These are phyloP conservation scores for Mallotus nudiflorus DNA, from an alignment of 345 rosid genomes.

Conservation along the genomic window DNA sequence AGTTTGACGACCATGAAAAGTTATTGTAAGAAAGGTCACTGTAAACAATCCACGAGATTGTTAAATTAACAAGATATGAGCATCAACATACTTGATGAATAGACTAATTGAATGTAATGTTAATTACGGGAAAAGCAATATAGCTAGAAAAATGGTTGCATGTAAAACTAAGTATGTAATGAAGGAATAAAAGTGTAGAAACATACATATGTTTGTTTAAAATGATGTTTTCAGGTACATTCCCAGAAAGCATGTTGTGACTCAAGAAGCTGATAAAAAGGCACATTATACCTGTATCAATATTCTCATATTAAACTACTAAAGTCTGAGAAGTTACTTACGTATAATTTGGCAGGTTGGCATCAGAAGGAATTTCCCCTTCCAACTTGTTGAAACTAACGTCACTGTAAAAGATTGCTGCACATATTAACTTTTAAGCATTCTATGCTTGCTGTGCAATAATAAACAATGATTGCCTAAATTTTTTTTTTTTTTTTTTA, in stretches of 20 bases:
- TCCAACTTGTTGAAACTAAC: neutral
- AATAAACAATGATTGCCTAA: too few species aligned
- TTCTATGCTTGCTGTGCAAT: too few species aligned
- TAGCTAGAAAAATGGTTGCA: too few species aligned
- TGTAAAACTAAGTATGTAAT: too few species aligned
- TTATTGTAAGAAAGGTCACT: conserved; percentile 11
- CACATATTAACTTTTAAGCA: too few species aligned
- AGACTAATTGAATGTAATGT: too few species aligned
- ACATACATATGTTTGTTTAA: too few species aligned
- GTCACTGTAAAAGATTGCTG: conserved; percentile 7
- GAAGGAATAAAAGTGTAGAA: neutral
- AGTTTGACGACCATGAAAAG: neutral
- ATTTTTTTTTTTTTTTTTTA: too few species aligned
- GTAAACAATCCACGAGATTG: neutral
- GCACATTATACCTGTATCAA: neutral
- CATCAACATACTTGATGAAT: too few species aligned
- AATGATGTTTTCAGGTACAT: neutral
- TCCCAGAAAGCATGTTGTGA: neutral
- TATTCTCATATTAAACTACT: too few species aligned
- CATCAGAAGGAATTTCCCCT: neutral
- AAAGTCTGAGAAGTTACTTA: neutral
- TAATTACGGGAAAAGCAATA: too few species aligned
- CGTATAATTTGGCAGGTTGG: neutral
- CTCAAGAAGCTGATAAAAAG: neutral
- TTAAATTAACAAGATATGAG: too few species aligned